A percentile compares a stretch with the other conserved stretches of the same genome.
These are phyloP conservation scores for Rhododendron simsii DNA, from an alignment of 148 eudicot species.

Conservation along the genomic window DNA sequence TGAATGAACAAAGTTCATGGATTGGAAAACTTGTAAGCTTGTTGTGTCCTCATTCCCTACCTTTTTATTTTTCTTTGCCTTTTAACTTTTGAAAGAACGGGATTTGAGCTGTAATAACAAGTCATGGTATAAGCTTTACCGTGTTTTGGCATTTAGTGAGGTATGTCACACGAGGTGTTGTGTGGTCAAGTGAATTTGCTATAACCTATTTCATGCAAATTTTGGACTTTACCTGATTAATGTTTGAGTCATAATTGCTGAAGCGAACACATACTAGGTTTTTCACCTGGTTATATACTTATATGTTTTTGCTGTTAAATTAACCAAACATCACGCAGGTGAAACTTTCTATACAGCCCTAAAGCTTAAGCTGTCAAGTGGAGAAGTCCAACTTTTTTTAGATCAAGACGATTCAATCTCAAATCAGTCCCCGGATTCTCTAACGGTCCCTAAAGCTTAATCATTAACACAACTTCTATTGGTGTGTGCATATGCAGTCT, in stretches of 20 bases:
- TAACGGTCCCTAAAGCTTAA: not conserved
- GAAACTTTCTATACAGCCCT: not conserved
- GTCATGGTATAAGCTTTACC: not conserved
- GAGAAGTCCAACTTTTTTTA: not conserved
- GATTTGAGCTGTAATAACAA: not conserved
- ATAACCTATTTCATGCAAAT: not conserved
- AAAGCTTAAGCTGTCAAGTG: not conserved
- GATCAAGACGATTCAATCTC: not conserved
- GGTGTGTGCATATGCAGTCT: not conserved
- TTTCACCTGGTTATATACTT: not conserved
- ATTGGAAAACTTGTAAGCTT: not conserved
- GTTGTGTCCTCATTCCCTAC: not conserved
- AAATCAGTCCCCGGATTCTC: not conserved
- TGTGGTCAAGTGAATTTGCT: not conserved
- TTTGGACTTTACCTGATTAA: not conserved
- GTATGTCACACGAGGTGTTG: not conserved
- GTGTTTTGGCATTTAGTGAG: not conserved
- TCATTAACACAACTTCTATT: not conserved
- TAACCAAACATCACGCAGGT: not conserved
- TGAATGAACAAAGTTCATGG: not conserved
- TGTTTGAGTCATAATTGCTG: not conserved
- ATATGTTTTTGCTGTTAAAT: not conserved
- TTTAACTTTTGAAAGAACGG: not conserved
- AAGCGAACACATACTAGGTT: not conserved
- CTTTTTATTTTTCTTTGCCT: not conserved